Base-by-base conservation (phyloP, 2,329 filamentous ascomycete genomes). In the Pestalotiopsis sp. region DNA sequence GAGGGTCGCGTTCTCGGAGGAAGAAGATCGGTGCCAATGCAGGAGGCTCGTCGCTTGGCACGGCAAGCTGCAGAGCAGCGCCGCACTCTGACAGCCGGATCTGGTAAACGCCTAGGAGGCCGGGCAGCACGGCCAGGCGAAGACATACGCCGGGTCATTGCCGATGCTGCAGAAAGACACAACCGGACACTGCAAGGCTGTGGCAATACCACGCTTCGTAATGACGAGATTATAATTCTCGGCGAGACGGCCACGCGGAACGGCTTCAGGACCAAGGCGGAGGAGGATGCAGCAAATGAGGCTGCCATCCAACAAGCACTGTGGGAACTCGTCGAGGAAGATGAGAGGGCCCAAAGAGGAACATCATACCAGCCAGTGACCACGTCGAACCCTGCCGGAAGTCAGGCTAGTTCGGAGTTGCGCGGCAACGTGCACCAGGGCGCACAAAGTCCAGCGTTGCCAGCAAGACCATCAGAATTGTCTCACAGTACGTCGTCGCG, bases 261-360 rank as follows among this genome's bases (percentile, higher is more conserved):
- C 72, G 93, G 94, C 0, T 95, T 97, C 82, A 88, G 87, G 70
- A 98, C 94, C 0, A 88, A 93, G 75, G 94, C 93, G 0, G 93
- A 97, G 72, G 93, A 97, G 77, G 94, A 97, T 67, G 91, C 94
- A 73, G 95, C 94, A 3, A 97, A 97, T 74, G 93, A 97, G 68
- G 86, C 88, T 27, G 95, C 95, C 4, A 97, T 97, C 70, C 90
- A 94, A 66, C 90, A 95, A 75, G 94, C 94, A 0, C 84, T 97
- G 39, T 94, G 93, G 83, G 95, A 98, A 75, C 84, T 97, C 20
- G 91, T 96, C 31, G 92, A 97, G 76, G 90, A 97, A 77, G 94
- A 97, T 70, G 88, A 92, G 70, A 81, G 79, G 70, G 75, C 75
- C 52, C 86, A 85, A 73, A 87, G 89, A 71, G 88, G 89, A n/a